phyloP scores from a whole-genome alignment of 768 basidiomycete genomes.

The Gautieria morchelliformis region DNA sequence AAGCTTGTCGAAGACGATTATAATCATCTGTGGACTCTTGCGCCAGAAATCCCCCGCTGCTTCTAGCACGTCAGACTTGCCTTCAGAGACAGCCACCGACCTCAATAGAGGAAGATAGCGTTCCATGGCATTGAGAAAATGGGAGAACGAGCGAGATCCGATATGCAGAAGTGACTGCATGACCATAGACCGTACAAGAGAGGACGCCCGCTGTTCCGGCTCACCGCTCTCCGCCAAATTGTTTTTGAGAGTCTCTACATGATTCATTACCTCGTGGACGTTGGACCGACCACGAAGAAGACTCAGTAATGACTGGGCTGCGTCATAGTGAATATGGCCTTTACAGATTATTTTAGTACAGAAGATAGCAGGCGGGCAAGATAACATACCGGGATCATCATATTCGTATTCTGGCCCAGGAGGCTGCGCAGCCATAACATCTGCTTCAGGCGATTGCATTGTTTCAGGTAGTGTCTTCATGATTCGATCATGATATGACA shows the following conservation, averaged over 20 bases:
- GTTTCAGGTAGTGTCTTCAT: conserved; percentile 76
- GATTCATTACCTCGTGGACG: conserved; percentile 68
- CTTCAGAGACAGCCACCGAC: conserved; percentile 47
- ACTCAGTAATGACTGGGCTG: conserved; percentile 66
- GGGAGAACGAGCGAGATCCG: conserved; percentile 93
- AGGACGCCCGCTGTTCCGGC: conserved; percentile 53
- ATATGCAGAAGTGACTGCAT: conserved; percentile 85
- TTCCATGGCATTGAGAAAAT: conserved; percentile 95
- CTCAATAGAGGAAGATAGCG: conserved; percentile 78
- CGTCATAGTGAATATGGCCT: conserved; percentile 76
- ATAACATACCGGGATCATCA: conserved; percentile 36
- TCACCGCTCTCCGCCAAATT: conserved; percentile 54
- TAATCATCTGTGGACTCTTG: conserved; percentile 74
- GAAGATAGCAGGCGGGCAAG: background rate
- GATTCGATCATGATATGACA: conserved; percentile 91
- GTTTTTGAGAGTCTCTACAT: conserved; percentile 61
- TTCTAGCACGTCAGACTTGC: conserved; percentile 61
- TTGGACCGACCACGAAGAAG: conserved; percentile 76
- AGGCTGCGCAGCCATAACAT: conserved; percentile 56
- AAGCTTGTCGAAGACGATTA: conserved; percentile 92
- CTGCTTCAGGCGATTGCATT: conserved; percentile 60
- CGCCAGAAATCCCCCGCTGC: conserved; percentile 76
- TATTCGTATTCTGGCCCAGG: conserved; percentile 79
- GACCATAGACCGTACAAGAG: conserved; percentile 64
- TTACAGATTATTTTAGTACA: conserved; percentile 3